Base-by-base conservation (phyloP, 345 rosid genomes). In the Jatropha curcas region DNA sequence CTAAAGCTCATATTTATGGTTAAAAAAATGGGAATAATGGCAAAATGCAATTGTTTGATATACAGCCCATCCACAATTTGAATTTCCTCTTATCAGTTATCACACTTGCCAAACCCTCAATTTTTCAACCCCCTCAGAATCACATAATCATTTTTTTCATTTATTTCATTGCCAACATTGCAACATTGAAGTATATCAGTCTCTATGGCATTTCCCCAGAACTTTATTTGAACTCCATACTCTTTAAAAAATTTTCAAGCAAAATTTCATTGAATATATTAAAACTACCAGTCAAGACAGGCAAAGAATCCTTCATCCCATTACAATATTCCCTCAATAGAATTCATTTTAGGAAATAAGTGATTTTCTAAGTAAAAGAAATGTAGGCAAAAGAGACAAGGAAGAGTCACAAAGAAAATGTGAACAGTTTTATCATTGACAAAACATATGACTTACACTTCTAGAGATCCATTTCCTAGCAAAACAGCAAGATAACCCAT, bases 401-500 rank as follows among this genome's bases (percentile, higher is more conserved):
- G 57, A 14, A 27, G 68, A 60, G 43, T 48, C 13, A 1, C 20
- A 33, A 28, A 46, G 37, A 59, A 63, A 68, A 22, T 45, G 51
- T 56, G 62, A 28, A 37, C 7, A 70, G 43, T 12, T 19, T 13
- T 45, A 34, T 51, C 43, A 34, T 8, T 6, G 71, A 14, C 17
- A 52, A 72, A 74, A 71, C 64, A 81, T 77, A 66, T 67, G 60
- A 37, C 91, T 89, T 88, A 95, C 97, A 92, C 96, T 88, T 95
- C 99, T 63, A 95, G 64, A 59, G 94, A 89, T 76, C 99, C 98
- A 77, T 87, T 88, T 76, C 98, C 99, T 24, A 92, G 88, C 82
- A 92, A 69, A 81, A 91, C 96, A 64, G 97, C 98, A 79, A 95
- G 90, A 80, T 87, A 95, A 22, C 99, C 98, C 94, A 95, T 85